These are phyloP conservation scores for Salix purpurea DNA, from an alignment of 345 rosid genomes.

Conservation along the genomic window DNA sequence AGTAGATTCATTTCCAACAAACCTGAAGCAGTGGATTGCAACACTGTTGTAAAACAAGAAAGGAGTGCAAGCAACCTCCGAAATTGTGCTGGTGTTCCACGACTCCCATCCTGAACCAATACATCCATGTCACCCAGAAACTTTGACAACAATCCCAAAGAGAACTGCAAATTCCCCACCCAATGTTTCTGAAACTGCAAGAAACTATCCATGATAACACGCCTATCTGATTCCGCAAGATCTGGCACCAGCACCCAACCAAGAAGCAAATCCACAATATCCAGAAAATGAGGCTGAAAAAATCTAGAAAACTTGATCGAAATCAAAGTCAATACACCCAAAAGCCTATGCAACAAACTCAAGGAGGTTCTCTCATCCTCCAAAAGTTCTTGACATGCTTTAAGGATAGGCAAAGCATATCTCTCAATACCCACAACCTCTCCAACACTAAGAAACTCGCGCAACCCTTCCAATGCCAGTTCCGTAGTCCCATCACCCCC, in stretches of 20 bases:
- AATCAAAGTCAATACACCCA: constrained; percentile 63
- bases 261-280: constrained; percentile 85
- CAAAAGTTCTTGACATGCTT: constrained; percentile 77
- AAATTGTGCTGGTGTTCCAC: constrained; percentile 69
- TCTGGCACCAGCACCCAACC: constrained; percentile 93
- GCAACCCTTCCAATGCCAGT: constrained; percentile 64
- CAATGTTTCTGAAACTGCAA: constrained; percentile 95
- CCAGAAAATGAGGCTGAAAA: constrained; percentile 90
- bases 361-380: constrained; percentile 94
- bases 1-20: constrained; percentile 81
- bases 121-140: constrained; percentile 84
- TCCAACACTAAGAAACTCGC: constrained; percentile 74
- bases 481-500: constrained; percentile 67
- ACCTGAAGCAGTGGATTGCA: constrained; percentile 90
- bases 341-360: constrained; percentile 55
- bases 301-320: constrained; percentile 62
- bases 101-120: constrained; percentile 67
- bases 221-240: constrained; percentile 66
- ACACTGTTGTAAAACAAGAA: constrained; percentile 78
- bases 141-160: constrained; percentile 69
- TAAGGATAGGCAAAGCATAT: constrained; percentile 67
- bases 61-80: constrained; percentile 80
- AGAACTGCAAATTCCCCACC: constrained; percentile 79
- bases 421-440: constrained; percentile 74
- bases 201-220: constrained; percentile 72